phyloP scores from a whole-genome alignment of 73 alveolate species.

The Tetrahymena elliotti region DNA sequence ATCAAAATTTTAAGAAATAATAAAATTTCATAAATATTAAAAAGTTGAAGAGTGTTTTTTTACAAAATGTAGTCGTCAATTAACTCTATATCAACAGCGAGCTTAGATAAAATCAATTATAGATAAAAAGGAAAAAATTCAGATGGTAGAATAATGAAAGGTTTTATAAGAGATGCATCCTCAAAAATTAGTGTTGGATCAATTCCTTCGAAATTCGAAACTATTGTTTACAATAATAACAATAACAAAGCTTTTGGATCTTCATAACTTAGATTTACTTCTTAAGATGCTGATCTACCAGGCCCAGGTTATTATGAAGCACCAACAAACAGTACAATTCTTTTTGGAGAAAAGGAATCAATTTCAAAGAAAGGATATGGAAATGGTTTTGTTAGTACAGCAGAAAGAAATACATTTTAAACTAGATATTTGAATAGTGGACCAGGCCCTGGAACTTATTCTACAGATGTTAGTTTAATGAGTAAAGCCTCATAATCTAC shows the following conservation, averaged over 20 bases:
- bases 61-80: background rate
- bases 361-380: slow-evolving; percentile 32
- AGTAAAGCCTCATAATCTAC: background rate
- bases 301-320: slow-evolving; percentile 36
- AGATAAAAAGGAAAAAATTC: background rate
- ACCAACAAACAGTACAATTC: background rate
- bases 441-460: slow-evolving; percentile 38
- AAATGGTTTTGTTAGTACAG: slow-evolving; percentile 10
- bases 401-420: slow-evolving; percentile 32
- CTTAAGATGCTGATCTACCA: slow-evolving; percentile 2
- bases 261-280: slow-evolving; percentile 24
- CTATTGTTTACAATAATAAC: slow-evolving; percentile 15
- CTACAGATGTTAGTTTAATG: background rate
- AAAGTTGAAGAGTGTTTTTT: background rate
- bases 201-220: slow-evolving; percentile 41
- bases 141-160: slow-evolving; percentile 14
- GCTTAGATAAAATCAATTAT: background rate
- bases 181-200: slow-evolving; percentile 31
- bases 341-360: slow-evolving; percentile 6
- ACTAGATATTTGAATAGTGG: slow-evolving; percentile 32
- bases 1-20: background rate
- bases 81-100: background rate
- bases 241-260: slow-evolving; percentile 42
- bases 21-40: background rate
- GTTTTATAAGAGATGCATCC: slow-evolving; percentile 39